These are phyloP conservation scores for Colletotrichum lindemuthianum DNA, from an alignment of 2,329 filamentous ascomycete species.

Conservation along the genomic window DNA sequence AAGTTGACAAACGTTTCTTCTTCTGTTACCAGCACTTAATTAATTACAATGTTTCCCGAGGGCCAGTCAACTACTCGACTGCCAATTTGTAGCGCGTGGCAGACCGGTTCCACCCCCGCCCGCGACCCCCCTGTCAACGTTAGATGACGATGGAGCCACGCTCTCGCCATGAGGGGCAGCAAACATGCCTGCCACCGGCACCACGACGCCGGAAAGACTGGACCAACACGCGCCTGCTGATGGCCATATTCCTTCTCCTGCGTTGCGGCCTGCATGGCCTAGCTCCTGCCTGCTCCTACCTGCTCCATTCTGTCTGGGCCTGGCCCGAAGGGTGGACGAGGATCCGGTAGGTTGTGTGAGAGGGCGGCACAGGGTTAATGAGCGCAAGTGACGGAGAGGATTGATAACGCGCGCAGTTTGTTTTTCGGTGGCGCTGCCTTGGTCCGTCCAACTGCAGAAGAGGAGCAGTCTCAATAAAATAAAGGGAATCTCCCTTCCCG, in stretches of 20 bases:
- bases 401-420: conserved; percentile 14
- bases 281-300: neutral
- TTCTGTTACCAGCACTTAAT: neutral
- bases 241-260: neutral
- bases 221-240: neutral
- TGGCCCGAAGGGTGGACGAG: conserved; percentile 18
- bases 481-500: neutral
- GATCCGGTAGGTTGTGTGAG: conserved; percentile 9
- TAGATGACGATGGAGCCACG: conserved; percentile 33
- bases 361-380: conserved; percentile 8
- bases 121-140: conserved; percentile 24
- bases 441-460: conserved; percentile 13
- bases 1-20: neutral
- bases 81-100: too few species aligned
- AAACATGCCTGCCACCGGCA: conserved; percentile 22
- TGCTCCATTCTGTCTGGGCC: neutral
- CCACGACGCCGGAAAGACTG: conserved; percentile 10
- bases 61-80: too few species aligned
- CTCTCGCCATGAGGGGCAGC: conserved; percentile 26
- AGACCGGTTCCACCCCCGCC: conserved; percentile 4
- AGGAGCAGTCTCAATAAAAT: conserved; percentile 11
- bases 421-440: conserved; percentile 16
- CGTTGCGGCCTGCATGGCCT: conserved; percentile 1
- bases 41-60: neutral
- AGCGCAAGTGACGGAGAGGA: too few species aligned